Percentiles rank a stretch among this genome's conserved stretches.
Conservation (phyloP, 2,329 filamentous ascomycete species). For the Biscogniauxia marginata region DNA sequence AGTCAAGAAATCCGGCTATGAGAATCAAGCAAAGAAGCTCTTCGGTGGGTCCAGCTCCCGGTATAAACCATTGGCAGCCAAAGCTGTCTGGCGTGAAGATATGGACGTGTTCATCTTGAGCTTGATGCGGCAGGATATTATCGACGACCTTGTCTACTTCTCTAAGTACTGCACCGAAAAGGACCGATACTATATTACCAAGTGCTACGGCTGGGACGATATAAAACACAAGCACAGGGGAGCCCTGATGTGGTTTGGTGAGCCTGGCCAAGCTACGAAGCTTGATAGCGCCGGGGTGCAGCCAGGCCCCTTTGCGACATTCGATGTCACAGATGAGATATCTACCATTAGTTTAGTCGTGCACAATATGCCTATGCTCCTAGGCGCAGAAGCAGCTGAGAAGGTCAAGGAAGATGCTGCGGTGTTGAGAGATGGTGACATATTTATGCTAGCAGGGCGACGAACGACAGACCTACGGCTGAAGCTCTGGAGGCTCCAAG, state of each 20-base stretch:
- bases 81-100: constrained; percentile 49
- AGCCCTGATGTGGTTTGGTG: constrained; percentile 45
- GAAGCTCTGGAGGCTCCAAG: constrained; percentile 58
- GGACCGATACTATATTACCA: constrained; percentile 40
- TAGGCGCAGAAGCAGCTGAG: constrained; percentile 47
- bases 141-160: constrained; percentile 45
- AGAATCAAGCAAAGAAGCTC: constrained; percentile 5
- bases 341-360: constrained; percentile 46
- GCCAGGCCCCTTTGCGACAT: constrained; percentile 43
- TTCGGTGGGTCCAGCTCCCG: constrained; percentile 12
- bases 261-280: constrained; percentile 4
- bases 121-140: constrained; percentile 47
- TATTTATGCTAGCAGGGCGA: constrained; percentile 44
- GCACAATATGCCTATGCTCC: constrained; percentile 50
- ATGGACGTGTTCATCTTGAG: constrained; percentile 55
- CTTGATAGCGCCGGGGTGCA: constrained; percentile 5
- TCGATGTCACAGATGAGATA: constrained; percentile 40
- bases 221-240: constrained; percentile 40
- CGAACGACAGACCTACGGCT: constrained; percentile 46
- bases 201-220: constrained; percentile 43
- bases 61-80: constrained; percentile 7
- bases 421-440: constrained; percentile 37
- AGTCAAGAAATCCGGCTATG: constrained; percentile 7
- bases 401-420: constrained; percentile 37
- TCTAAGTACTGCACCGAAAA: constrained; percentile 28